Evolutionary conservation across 2,329 filamentous ascomycete species (phyloP).

Genomic region (Aspergillus nomiae): DNA sequence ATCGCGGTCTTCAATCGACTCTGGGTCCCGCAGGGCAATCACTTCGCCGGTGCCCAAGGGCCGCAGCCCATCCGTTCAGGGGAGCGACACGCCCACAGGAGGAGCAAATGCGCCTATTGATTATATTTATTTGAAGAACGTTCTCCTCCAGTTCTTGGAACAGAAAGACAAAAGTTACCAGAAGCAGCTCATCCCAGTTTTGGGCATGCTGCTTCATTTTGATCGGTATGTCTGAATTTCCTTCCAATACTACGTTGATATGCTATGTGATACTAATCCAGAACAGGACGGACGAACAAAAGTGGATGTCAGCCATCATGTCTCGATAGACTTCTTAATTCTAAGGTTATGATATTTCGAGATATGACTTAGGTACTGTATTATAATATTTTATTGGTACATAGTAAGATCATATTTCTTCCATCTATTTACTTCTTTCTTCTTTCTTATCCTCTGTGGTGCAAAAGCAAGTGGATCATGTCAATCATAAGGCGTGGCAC

Average conservation of each 20-base stretch:
- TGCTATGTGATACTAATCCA: slow-evolving; percentile 15
- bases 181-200: slow-evolving; percentile 65
- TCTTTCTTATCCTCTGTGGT: not conserved
- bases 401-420: not conserved
- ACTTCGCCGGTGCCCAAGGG: slow-evolving; percentile 50
- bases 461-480: not conserved
- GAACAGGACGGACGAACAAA: slow-evolving; percentile 73
- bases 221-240: slow-evolving; percentile 53
- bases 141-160: slow-evolving; percentile 66
- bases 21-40: slow-evolving; percentile 47
- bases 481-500: not conserved
- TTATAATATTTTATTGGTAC: slow-evolving; percentile 7
- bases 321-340: slow-evolving; percentile 40
- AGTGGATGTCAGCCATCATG: slow-evolving; percentile 77
- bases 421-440: slow-evolving; percentile 5
- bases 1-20: slow-evolving; percentile 62
- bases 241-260: not conserved
- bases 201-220: slow-evolving; percentile 68
- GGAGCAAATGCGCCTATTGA: slow-evolving; percentile 47
- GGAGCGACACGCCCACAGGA: slow-evolving; percentile 41
- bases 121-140: slow-evolving; percentile 67
- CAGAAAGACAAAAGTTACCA: slow-evolving; percentile 69
- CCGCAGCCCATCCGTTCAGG: slow-evolving; percentile 34
- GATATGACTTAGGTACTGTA: not conserved
- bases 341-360: not conserved